phyloP scores from a whole-genome alignment of 1,139 yeast species.

The Sporopachydermia cereana region DNA sequence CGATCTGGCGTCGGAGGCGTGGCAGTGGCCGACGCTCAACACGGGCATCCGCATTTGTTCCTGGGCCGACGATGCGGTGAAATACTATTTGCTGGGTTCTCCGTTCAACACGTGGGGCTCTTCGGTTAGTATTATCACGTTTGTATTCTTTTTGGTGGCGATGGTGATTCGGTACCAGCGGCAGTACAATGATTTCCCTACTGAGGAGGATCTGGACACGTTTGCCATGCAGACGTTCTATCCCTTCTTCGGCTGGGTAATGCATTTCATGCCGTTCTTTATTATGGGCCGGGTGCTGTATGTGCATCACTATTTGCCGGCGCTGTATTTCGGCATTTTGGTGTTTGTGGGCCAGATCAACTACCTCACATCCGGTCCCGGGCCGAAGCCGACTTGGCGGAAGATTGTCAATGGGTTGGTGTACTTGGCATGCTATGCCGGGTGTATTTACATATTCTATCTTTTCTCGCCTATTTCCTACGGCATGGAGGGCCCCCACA shows the following conservation, averaged over 20 bases:
- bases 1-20: conserved; percentile 79
- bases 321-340: conserved; percentile 87
- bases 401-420: conserved; percentile 22
- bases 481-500: conserved; percentile 81
- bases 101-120: conserved; percentile 96
- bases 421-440: conserved; percentile 36
- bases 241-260: conserved; percentile 89
- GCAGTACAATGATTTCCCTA: conserved; percentile 61
- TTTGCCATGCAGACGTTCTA: conserved; percentile 77
- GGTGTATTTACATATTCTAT: conserved; percentile 57
- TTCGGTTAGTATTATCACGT: conserved; percentile 51
- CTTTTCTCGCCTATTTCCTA: conserved; percentile 69
- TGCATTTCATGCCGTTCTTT: conserved; percentile 83
- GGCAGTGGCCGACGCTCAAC: conserved; percentile 98
- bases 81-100: conserved; percentile 84
- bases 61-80: conserved; percentile 73
- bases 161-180: conserved; percentile 89
- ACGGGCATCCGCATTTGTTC: conserved; percentile 93
- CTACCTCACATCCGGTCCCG: conserved; percentile 31
- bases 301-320: conserved; percentile 95
- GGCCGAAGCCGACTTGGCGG: conserved; percentile 20
- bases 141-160: conserved; percentile 42
- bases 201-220: conserved; percentile 25
- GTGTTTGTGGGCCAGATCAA: conserved; percentile 71
- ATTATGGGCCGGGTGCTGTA: conserved; percentile 97